Base-by-base conservation (phyloP, 768 basidiomycete genomes). In the Suillus spraguei region DNA sequence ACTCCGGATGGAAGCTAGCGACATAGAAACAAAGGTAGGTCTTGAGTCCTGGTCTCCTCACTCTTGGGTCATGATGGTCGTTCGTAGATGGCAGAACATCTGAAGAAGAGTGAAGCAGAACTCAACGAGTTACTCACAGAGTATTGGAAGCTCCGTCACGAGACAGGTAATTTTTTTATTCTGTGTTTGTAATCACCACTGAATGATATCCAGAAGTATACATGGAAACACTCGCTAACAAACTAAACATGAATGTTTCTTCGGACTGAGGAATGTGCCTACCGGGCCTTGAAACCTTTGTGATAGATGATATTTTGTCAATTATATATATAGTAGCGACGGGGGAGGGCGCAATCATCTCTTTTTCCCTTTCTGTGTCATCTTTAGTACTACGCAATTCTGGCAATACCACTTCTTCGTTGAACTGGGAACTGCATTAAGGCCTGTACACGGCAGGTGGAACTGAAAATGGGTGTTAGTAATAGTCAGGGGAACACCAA, bases 211-310 rank as follows among this genome's bases (percentile, higher is more conserved):
- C 66, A 93, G 92, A 92, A 72, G 83, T 92, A 2, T 94, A 92
- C 69, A 93, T 94, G 92, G 92, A 92, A 74, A 92, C 89, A 0
- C 78, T 94, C 33, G 90, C 91, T 4, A 91, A 91, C 74, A 91
- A 91, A 68, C 80, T 94, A 50, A 91, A 89, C 60, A 81, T 91
- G 82, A 78, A 72, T 59, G 81, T 81, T 44, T 63, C 67, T 38
- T 70, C 74, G 3, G 72, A 71, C 22, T 73, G 70, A 61, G 16
- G 14, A n/a, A 24, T 5, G 59, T 16, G 32, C 7, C 33, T 36
- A 28, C 5, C 17, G 10, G 56, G 17, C 17, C 24, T 33, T 38
- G 22, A 16, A 24, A 3, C 22, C 22, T 28, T n/a, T 39, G 7
- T 5, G 1, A 28, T 41, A 41, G 13, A 5, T 58, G 24, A 38